Evolutionary conservation across 148 eudicot species (phyloP).

Genomic region (Cornus controversa): DNA sequence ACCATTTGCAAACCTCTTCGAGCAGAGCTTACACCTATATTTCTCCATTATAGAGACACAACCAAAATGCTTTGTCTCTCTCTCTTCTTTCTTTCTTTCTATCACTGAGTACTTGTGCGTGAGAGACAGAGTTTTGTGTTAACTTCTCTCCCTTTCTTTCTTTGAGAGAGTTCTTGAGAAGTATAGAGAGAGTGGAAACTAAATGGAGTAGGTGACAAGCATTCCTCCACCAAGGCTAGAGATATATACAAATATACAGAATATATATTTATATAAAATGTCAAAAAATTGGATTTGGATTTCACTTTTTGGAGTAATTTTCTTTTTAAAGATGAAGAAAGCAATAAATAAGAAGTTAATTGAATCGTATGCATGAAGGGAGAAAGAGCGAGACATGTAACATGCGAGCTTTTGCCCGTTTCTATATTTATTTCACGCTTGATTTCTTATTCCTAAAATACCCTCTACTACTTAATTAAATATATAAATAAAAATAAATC

Average conservation of each 20-base stretch:
- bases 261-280: neutral
- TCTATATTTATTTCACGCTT: conserved; percentile 18
- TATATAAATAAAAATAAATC: too few relatives aligned
- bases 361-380: conserved; percentile 19
- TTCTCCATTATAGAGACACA: conserved; percentile 41
- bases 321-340: conserved; percentile 25
- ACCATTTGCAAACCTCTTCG: conserved; percentile 53
- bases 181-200: conserved; percentile 13
- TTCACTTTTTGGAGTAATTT: conserved; percentile 19
- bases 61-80: neutral
- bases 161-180: conserved; percentile 2
- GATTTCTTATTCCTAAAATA: conserved; percentile 6
- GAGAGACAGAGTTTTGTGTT: neutral
- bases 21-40: conserved; percentile 66
- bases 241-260: conserved; percentile 11
- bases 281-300: conserved; percentile 4
- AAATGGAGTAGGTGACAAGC: conserved; percentile 76
- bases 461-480: neutral
- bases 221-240: conserved; percentile 58
- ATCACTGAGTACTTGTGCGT: neutral
- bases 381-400: conserved; percentile 24
- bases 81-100: neutral
- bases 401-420: conserved; percentile 34
- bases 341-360: conserved; percentile 24
- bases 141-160: neutral